phyloP scores from a whole-genome alignment of 1,284 basidiomycete genomes.

The Trichosporon faecale region DNA sequence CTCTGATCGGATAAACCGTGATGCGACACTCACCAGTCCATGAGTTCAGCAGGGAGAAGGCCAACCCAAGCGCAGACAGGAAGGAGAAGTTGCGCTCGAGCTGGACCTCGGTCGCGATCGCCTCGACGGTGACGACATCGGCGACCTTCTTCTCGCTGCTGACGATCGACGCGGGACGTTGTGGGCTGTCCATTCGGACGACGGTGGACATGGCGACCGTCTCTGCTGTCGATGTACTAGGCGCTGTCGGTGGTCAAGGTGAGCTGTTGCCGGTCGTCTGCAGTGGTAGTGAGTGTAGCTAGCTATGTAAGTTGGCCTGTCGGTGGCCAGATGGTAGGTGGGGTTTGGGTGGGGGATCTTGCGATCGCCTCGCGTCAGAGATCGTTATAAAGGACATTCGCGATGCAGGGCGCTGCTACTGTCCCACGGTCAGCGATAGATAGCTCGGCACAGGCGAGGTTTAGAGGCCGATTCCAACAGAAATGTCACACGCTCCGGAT shows the following conservation, averaged over 20 bases:
- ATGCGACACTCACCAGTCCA: conserved; percentile 24
- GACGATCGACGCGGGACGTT: background rate
- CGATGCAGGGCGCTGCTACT: background rate
- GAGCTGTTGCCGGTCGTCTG: background rate
- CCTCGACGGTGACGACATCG: conserved; percentile 7
- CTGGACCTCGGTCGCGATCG: conserved; percentile 5
- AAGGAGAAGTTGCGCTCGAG: conserved; percentile 29
- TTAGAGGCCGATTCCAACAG: background rate
- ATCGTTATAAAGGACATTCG: conserved; percentile 4
- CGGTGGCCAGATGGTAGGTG: background rate
- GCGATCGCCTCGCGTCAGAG: background rate
- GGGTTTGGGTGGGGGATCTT: background rate
- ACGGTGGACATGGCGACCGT: background rate
- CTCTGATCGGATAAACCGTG: background rate
- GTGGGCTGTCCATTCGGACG: background rate
- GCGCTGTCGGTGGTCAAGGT: background rate
- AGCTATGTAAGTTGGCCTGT: background rate
- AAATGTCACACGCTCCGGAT: background rate
- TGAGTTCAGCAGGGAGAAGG: conserved; percentile 26
- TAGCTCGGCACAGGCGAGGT: background rate
- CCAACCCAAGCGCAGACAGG: conserved; percentile 24
- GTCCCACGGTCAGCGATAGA: background rate
- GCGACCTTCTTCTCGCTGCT: conserved; percentile 10
- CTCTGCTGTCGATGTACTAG: background rate
- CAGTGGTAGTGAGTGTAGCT: background rate